Conservation (phyloP, 495 filamentous ascomycete species). For the Tuber brumale region DNA sequence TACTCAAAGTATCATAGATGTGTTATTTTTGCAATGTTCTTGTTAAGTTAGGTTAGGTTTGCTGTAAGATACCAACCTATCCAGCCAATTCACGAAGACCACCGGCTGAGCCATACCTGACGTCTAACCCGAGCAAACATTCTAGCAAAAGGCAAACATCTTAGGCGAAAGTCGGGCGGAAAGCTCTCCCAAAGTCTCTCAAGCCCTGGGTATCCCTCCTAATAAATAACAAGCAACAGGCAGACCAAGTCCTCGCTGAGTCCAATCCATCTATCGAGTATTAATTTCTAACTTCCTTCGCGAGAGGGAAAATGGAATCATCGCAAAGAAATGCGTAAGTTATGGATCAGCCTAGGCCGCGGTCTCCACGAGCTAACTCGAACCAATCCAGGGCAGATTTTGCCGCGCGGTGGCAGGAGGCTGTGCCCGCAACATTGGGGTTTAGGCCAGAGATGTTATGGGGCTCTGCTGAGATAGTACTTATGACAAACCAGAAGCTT, state of each 20-base stretch:
- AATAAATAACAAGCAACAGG: neutral
- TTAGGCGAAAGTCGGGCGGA: neutral
- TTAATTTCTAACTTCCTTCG: neutral
- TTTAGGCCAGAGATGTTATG: neutral
- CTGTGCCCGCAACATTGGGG: neutral
- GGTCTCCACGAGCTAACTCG: neutral
- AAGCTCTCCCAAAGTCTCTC: neutral
- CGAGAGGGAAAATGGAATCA: neutral
- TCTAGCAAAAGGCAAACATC: neutral
- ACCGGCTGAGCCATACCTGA: neutral
- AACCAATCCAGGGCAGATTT: neutral
- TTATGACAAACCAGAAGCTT: neutral
- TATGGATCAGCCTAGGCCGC: neutral
- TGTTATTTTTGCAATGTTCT: neutral
- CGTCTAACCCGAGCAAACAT: neutral
- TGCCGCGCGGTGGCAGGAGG: neutral
- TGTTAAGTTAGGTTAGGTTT: neutral
- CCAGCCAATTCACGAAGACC: neutral
- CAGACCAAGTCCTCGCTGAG: neutral
- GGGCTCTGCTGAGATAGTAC: neutral
- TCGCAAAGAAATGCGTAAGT: neutral
- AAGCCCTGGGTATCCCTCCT: neutral
- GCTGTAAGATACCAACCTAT: neutral
- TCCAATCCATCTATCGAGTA: neutral
- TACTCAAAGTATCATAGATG: neutral